Percentiles rank a stretch among this genome's conserved stretches.
Conservation (phyloP, 2,329 filamentous ascomycete genomes). For the Piedraia hortae region DNA sequence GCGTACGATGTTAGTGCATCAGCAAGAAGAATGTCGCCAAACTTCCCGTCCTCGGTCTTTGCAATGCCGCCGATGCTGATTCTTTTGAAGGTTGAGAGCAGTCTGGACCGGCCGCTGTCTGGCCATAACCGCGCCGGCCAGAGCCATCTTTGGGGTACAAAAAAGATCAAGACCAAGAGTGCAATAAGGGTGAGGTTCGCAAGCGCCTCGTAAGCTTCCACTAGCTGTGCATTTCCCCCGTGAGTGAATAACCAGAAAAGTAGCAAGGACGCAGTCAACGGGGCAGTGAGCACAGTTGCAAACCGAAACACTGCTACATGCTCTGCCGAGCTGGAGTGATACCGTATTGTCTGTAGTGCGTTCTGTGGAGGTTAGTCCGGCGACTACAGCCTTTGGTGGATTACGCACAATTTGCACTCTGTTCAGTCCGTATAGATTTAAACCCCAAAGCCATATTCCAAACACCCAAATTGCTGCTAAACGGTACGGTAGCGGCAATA, state of each 20-base stretch:
- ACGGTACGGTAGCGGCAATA: slow-evolving; percentile 71
- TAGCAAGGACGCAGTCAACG: slow-evolving; percentile 43
- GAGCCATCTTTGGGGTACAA: slow-evolving; percentile 25
- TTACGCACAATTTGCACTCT: slow-evolving; percentile 37
- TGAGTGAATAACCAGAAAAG: slow-evolving; percentile 65
- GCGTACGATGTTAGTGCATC: slow-evolving; percentile 89
- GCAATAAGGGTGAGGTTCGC: slow-evolving; percentile 63
- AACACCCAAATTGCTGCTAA: slow-evolving; percentile 64
- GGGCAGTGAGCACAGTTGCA: slow-evolving; percentile 44
- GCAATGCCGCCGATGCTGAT: slow-evolving; percentile 68
- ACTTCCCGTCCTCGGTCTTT: slow-evolving; percentile 66
- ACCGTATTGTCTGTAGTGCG: slow-evolving; percentile 46
- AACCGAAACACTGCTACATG: slow-evolving; percentile 56
- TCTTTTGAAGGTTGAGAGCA: slow-evolving; percentile 48
- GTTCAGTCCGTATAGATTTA: slow-evolving; percentile 71
- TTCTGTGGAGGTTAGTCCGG: no score
- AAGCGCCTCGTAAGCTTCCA: slow-evolving; percentile 58
- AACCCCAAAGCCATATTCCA: slow-evolving; percentile 82
- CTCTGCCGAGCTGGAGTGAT: no score
- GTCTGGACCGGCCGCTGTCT: slow-evolving; percentile 35
- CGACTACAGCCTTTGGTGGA: no score
- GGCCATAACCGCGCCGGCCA: slow-evolving; percentile 3
- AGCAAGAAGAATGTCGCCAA: slow-evolving; percentile 76
- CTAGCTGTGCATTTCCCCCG: slow-evolving; percentile 29
- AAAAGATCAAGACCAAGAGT: slow-evolving; percentile 37